Evolutionary conservation across 2,329 filamentous ascomycete genomes (phyloP).

Genomic region (Diplodia corticola): DNA sequence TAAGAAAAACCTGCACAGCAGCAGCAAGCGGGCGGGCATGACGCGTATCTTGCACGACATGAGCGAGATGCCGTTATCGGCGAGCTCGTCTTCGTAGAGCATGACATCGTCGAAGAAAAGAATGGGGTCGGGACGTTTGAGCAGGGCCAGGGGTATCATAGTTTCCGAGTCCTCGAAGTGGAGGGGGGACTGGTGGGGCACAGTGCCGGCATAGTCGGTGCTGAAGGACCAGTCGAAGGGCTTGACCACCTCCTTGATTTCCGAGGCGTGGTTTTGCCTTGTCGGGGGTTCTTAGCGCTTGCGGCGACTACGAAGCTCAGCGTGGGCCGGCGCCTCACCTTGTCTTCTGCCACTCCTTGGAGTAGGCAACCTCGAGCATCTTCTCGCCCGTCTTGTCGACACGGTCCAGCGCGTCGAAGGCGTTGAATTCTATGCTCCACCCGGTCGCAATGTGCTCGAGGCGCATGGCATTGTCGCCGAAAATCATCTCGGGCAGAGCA

Average conservation of each 20-base stretch:
- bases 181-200: conserved; percentile 33
- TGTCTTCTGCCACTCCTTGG: conserved; percentile 78
- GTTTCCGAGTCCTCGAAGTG: conserved; percentile 48
- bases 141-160: conserved; percentile 78
- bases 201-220: conserved; percentile 78
- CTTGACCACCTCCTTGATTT: conserved; percentile 90
- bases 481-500: conserved; percentile 97
- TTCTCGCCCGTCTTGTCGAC: conserved; percentile 91
- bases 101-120: conserved; percentile 96
- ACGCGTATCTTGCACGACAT: conserved; percentile 89
- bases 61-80: conserved; percentile 93
- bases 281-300: background rate
- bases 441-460: conserved; percentile 72
- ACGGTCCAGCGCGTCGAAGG: conserved; percentile 80
- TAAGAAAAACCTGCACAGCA: conserved; percentile 88
- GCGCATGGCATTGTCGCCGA: conserved; percentile 85
- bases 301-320: background rate
- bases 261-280: conserved; percentile 76
- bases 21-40: conserved; percentile 83
- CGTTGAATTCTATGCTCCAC: conserved; percentile 80
- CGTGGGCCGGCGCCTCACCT: conserved; percentile 48
- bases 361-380: conserved; percentile 94
- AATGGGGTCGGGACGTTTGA: conserved; percentile 89
- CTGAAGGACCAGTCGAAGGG: conserved; percentile 99
- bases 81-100: conserved; percentile 94